Base-by-base conservation (phyloP, 2,329 filamentous ascomycete species). In the Cadophora sp. region DNA sequence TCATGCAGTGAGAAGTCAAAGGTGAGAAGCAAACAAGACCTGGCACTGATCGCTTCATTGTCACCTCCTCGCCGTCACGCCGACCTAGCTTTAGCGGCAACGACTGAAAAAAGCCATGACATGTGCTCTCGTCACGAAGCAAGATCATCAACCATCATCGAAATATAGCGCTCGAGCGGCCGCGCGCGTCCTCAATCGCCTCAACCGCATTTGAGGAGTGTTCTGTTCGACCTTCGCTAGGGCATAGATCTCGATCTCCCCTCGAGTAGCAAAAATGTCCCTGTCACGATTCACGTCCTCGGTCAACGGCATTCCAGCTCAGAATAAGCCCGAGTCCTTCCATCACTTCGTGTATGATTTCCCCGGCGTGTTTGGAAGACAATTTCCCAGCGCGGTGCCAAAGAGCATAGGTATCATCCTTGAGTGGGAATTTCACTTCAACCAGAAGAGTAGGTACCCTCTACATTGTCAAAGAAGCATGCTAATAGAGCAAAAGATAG, bases 381-480 rank as follows among this genome's bases (percentile, higher is more conserved):
- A 26, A 19, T 59, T 40, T 27, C 56, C 56, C 7, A 37, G 4
- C 34, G 31, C 31, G 5, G 16, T 3, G 6, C 4, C 14, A 2
- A 27, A 11, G 9, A 16, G 31, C 31, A 12, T 59, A 26, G 56
- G 56, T 24, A 22, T 26, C 14, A 40, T 59, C 22, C 22, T 9
- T 9, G 31, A n/a, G 2, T 59, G 56, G 56, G 56, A 59, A 37
- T 59, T 59, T 43, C 56, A 59, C 34, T 22, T 59, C 34, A 59
- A 59, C 11, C 31, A 59, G 22, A 59, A 59, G 12, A 9, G 56
- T 59, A 59, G 2, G n/a, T 0, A 12, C 22, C 2, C 34, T 59
- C 22, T 40, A 11, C 14, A 8, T 5, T 43, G 4, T 24, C 22
- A 19, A 7, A 26, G 22, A 1, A 43, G 16, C 22, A 43, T 40